phyloP scores from a whole-genome alignment of 108 stramenopile genomes.

The Thalassiosira profunda region DNA sequence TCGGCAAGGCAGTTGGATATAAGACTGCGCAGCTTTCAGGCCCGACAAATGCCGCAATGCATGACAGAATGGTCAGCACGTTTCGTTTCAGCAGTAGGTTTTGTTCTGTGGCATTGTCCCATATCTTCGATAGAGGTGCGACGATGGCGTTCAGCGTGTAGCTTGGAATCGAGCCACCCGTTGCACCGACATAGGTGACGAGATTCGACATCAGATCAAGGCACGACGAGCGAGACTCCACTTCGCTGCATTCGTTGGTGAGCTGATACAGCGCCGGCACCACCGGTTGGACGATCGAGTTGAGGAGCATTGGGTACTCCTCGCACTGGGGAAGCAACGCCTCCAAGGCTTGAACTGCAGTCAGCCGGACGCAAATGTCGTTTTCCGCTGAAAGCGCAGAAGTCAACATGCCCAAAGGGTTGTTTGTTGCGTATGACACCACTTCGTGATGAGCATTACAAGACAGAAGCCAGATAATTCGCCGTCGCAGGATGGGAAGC shows the following conservation, averaged over 20 bases:
- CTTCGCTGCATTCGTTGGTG: constrained; percentile 37
- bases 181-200: constrained; percentile 20
- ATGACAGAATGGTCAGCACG: constrained; percentile 37
- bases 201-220: constrained; percentile 37
- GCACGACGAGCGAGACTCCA: constrained; percentile 35
- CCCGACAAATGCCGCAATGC: constrained; percentile 35
- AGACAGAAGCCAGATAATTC: constrained; percentile 43
- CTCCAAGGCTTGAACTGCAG: constrained; percentile 34
- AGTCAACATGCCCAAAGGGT: constrained; percentile 23
- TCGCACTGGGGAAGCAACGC: constrained; percentile 35
- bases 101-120: constrained; percentile 41
- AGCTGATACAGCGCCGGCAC: constrained; percentile 28
- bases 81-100: constrained; percentile 43
- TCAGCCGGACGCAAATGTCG: constrained; percentile 31
- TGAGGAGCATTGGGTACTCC: constrained; percentile 4
- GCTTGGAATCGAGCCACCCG: constrained; percentile 14
- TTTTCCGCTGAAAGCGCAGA: constrained; percentile 14
- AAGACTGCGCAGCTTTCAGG: constrained; percentile 22
- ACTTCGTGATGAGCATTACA: constrained; percentile 36
- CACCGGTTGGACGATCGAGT: constrained; percentile 19
- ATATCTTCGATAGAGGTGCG: constrained; percentile 31
- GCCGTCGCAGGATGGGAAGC: constrained; percentile 37
- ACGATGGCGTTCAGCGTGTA: constrained; percentile 38
- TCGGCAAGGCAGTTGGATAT: constrained; percentile 44
- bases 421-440: constrained; percentile 15